Percentiles rank a stretch among this genome's conserved stretches.
phyloP scores from a whole-genome alignment of 2,329 filamentous ascomycete genomes.

The Nemania bipapillata region DNA sequence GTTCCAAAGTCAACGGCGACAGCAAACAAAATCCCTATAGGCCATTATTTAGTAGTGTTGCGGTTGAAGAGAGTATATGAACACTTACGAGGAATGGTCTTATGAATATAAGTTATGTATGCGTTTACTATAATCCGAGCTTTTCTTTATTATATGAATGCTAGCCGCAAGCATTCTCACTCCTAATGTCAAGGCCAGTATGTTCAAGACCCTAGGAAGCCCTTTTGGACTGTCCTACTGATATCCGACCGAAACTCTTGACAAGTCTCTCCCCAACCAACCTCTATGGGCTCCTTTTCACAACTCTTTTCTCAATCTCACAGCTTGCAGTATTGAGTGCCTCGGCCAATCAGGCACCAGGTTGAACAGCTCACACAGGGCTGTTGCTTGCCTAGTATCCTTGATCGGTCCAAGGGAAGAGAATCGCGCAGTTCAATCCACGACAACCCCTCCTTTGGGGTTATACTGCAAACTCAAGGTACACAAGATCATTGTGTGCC shows the following conservation, averaged over 20 bases:
- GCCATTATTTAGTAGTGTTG: background rate
- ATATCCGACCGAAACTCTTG: background rate
- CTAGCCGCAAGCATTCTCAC: conserved; percentile 20
- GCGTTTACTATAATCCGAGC: conserved; percentile 9
- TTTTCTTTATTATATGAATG: conserved; percentile 26
- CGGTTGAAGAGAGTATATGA: too few species aligned
- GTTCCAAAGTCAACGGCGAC: background rate
- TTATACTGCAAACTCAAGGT: conserved; percentile 50
- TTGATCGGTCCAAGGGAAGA: conserved; percentile 43
- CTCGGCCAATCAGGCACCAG: conserved; percentile 30
- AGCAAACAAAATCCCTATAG: conserved; percentile 4
- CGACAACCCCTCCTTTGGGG: conserved; percentile 64
- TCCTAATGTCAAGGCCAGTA: conserved; percentile 11
- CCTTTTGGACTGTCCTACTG: background rate
- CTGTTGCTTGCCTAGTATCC: conserved; percentile 37
- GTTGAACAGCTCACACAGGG: conserved; percentile 29
- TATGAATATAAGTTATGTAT: conserved; percentile 9
- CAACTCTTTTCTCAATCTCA: background rate
- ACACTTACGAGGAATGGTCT: conserved; percentile 21
- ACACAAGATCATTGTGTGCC: conserved; percentile 42
- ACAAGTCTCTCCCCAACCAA: background rate
- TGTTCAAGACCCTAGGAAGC: conserved; percentile 2
- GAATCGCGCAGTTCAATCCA: conserved; percentile 53
- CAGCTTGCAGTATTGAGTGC: conserved; percentile 13
- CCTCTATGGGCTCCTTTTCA: background rate